Evolutionary conservation across 164 flowering plant genomes (phyloP).

Genomic region (Akebia trifoliata): DNA sequence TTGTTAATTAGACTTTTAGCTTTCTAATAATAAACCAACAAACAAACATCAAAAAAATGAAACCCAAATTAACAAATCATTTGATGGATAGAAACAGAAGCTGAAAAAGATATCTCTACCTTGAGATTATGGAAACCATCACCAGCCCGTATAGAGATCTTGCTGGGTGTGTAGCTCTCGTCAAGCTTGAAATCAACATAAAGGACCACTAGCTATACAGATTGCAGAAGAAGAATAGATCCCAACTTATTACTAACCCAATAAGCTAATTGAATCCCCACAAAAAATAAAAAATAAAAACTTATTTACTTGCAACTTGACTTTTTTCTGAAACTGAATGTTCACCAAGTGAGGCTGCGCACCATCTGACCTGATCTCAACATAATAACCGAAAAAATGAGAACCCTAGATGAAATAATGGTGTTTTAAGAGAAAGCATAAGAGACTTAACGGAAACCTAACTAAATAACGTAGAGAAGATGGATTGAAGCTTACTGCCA

Average conservation of each 20-base stretch:
- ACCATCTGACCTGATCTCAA: conserved; percentile 74
- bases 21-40: too few relatives aligned
- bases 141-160: conserved; percentile 62
- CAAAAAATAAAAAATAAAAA: neutral
- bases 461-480: neutral
- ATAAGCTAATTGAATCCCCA: neutral
- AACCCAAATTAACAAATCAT: too few relatives aligned
- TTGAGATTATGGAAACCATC: conserved; percentile 96
- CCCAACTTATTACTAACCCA: too few relatives aligned
- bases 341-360: conserved; percentile 93
- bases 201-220: conserved; percentile 55
- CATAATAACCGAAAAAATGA: neutral
- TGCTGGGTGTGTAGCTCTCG: conserved; percentile 53
- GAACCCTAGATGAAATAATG: too few relatives aligned
- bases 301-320: conserved; percentile 70
- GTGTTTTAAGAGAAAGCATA: too few relatives aligned
- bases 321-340: conserved; percentile 93
- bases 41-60: too few relatives aligned
- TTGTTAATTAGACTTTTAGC: too few relatives aligned
- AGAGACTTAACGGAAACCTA: neutral
- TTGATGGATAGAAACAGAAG: neutral
- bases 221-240: neutral
- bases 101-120: conserved; percentile 23
- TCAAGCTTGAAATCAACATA: conserved; percentile 98
- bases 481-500: conserved; percentile 64